A percentile compares a stretch with the other conserved stretches of the same genome.
Conservation (phyloP, 352 stramenopile species). For the Globisporangium paddicum region DNA sequence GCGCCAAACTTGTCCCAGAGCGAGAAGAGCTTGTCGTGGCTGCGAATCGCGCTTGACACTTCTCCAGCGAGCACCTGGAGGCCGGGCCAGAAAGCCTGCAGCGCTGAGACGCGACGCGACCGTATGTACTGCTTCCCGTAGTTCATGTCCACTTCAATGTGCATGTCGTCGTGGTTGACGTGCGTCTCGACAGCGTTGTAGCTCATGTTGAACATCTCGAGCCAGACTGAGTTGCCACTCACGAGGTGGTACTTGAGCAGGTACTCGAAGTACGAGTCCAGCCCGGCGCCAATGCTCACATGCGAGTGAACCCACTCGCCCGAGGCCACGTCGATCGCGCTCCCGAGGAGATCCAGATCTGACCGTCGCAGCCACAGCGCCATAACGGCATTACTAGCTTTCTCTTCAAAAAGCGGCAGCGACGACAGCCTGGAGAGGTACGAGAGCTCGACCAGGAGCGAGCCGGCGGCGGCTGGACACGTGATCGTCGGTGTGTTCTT, state of each 20-base stretch:
- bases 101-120: slow-evolving; percentile 63
- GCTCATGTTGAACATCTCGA: slow-evolving; percentile 90
- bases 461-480: slow-evolving; percentile 94
- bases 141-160: slow-evolving; percentile 88
- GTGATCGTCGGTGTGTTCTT: slow-evolving; percentile 86
- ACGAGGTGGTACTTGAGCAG: slow-evolving; percentile 96
- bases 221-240: slow-evolving; percentile 90
- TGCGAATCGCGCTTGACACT: slow-evolving; percentile 82
- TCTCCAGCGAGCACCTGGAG: slow-evolving; percentile 95
- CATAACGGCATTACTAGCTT: slow-evolving; percentile 53
- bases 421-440: slow-evolving; percentile 88
- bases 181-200: slow-evolving; percentile 76
- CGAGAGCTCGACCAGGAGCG: slow-evolving; percentile 95
- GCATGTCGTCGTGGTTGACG: slow-evolving; percentile 68
- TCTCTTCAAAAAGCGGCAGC: slow-evolving; percentile 54
- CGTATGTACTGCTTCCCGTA: slow-evolving; percentile 50
- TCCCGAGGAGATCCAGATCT: slow-evolving; percentile 91
- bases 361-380: slow-evolving; percentile 77
- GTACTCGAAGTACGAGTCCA: slow-evolving; percentile 98
- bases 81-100: slow-evolving; percentile 97
- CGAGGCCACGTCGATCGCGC: slow-evolving; percentile 91
- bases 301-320: slow-evolving; percentile 78
- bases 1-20: slow-evolving; percentile 94
- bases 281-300: slow-evolving; percentile 88
- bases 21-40: slow-evolving; percentile 92